phyloP scores from a whole-genome alignment of 257 asterid genomes.

The Solanum acaule region DNA sequence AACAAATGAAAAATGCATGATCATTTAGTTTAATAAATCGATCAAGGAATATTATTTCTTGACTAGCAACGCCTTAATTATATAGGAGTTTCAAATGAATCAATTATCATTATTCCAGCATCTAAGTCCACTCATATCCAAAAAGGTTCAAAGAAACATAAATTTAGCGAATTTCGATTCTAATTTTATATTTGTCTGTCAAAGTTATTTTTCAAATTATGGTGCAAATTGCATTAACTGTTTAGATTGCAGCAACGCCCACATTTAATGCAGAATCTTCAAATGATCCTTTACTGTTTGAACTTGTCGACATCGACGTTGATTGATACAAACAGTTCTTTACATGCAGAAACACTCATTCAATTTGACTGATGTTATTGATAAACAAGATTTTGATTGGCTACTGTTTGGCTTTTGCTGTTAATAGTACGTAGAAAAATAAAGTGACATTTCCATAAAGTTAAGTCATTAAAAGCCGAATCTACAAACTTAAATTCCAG shows the following conservation, averaged over 20 bases:
- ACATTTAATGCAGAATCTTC: not conserved
- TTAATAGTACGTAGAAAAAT: not conserved
- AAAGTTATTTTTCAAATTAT: not conserved
- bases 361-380: not conserved
- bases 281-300: not conserved
- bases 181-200: not conserved
- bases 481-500: conserved; percentile 5
- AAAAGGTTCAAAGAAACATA: not conserved
- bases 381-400: not conserved
- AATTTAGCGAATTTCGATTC: not conserved
- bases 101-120: too few relatives aligned
- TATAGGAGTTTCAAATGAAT: too few relatives aligned
- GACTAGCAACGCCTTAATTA: too few relatives aligned
- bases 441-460: conserved; percentile 5
- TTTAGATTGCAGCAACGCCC: not conserved
- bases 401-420: not conserved
- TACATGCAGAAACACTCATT: conserved; percentile 5
- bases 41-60: too few relatives aligned
- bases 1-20: too few relatives aligned
- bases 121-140: not conserved
- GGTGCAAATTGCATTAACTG: not conserved
- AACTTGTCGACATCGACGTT: not conserved
- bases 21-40: too few relatives aligned
- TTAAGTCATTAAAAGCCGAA: conserved; percentile 12
- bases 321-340: not conserved